Conservation (phyloP, 805 yeast species). For the Candida dajiaensis region DNA sequence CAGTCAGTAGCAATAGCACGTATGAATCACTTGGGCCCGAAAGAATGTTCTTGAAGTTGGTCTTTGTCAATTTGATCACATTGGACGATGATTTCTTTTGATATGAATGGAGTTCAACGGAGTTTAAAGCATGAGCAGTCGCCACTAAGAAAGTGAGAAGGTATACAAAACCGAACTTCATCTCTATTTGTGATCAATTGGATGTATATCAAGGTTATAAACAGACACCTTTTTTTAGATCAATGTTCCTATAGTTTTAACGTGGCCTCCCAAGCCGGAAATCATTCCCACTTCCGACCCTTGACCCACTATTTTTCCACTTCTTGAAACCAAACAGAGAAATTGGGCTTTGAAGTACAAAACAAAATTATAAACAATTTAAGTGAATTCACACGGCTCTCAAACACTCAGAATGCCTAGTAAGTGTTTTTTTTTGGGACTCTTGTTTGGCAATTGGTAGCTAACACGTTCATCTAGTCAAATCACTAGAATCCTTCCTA, state of each 20-base stretch:
- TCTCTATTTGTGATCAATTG: background rate
- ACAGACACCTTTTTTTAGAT: background rate
- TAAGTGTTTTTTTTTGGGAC: background rate
- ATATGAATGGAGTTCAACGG: slow-evolving; percentile 21
- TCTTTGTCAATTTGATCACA: slow-evolving; percentile 48
- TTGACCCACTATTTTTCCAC: background rate
- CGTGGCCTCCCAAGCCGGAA: background rate
- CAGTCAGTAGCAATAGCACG: slow-evolving; percentile 66
- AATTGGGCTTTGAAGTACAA: background rate
- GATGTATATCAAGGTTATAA: too few relatives aligned
- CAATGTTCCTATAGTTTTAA: background rate
- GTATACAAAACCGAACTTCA: background rate
- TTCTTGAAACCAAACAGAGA: background rate
- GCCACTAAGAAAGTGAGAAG: slow-evolving; percentile 2
- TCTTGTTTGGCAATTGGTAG: background rate
- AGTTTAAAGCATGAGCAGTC: slow-evolving; percentile 11
- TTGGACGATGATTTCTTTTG: slow-evolving; percentile 27
- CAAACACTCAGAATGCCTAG: background rate
- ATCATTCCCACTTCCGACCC: background rate
- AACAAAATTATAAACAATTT: background rate
- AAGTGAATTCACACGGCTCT: background rate
- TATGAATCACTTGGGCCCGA: slow-evolving; percentile 63
- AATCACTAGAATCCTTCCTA: slow-evolving; percentile 60
- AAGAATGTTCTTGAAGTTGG: slow-evolving; percentile 50
- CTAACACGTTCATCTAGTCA: slow-evolving; percentile 26